These are phyloP conservation scores for Beauveria bassiana DNA, from an alignment of 2,329 filamentous ascomycete genomes.

Conservation along the genomic window DNA sequence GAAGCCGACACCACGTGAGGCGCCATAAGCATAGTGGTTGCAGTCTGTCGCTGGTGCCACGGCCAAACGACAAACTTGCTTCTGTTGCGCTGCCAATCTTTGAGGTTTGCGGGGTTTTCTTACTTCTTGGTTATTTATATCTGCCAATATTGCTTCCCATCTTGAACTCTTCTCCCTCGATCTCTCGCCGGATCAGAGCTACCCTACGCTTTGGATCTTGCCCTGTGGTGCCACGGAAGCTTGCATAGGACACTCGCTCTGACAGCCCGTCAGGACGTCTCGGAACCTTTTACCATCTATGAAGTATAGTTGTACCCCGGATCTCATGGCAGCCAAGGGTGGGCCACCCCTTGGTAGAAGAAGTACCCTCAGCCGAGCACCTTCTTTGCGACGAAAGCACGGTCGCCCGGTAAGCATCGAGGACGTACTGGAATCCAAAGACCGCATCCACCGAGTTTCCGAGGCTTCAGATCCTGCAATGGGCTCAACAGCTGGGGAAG, in stretches of 20 bases:
- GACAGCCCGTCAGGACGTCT: background rate
- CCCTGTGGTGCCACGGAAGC: background rate
- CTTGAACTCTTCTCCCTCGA: background rate
- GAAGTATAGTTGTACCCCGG: background rate
- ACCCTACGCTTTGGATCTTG: background rate
- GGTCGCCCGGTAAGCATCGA: conserved; percentile 3
- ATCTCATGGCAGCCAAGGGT: background rate
- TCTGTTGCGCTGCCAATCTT: background rate
- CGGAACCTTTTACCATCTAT: background rate
- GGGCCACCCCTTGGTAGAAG: background rate
- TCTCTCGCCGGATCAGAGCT: background rate
- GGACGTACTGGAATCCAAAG: conserved; percentile 1
- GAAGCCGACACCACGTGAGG: conserved; percentile 2
- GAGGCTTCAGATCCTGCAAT: background rate
- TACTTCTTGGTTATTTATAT: background rate
- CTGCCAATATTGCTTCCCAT: background rate
- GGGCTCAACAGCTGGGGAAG: background rate
- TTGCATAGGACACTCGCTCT: background rate
- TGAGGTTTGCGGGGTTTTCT: background rate
- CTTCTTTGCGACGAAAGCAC: conserved; percentile 4
- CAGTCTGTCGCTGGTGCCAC: background rate
- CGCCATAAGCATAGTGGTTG: conserved; percentile 3
- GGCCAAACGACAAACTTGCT: background rate
- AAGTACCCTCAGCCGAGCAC: conserved; percentile 7
- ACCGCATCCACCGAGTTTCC: background rate